Evolutionary conservation across 495 filamentous ascomycete genomes (phyloP).

Genomic region (Trichoderma reesei): DNA sequence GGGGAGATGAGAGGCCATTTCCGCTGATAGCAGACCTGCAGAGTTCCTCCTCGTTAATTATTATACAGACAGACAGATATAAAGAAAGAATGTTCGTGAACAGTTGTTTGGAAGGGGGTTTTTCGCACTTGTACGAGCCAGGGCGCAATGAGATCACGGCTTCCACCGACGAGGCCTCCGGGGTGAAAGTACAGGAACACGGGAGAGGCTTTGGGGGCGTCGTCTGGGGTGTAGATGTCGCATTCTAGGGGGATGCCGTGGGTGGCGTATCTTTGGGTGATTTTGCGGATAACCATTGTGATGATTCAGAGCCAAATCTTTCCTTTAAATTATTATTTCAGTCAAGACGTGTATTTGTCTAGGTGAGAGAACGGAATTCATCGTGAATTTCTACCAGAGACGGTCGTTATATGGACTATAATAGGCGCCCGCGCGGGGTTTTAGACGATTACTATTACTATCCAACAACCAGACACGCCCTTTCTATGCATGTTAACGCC

Average conservation of each 20-base stretch:
- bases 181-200: constrained; percentile 21
- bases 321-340: too few relatives aligned
- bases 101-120: too few relatives aligned
- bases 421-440: not conserved
- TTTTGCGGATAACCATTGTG: constrained; percentile 36
- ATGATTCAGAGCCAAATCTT: too few relatives aligned
- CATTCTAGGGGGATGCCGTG: constrained; percentile 18
- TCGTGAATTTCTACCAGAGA: not conserved
- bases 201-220: constrained; percentile 13
- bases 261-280: constrained; percentile 11
- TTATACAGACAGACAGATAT: too few relatives aligned
- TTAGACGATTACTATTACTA: not conserved
- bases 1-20: constrained; percentile 20
- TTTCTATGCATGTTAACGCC: not conserved
- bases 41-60: too few relatives aligned
- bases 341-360: too few relatives aligned
- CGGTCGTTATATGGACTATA: not conserved
- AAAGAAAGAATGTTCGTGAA: too few relatives aligned
- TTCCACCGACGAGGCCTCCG: constrained; percentile 17
- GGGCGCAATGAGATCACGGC: constrained; percentile 15
- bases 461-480: not conserved
- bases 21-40: constrained; percentile 14
- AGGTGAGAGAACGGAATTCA: not conserved
- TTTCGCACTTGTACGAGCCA: constrained; percentile 18
- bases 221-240: constrained; percentile 16